These are phyloP conservation scores for Fusarium xyrophilum DNA, from an alignment of 2,329 filamentous ascomycete species.

Conservation along the genomic window DNA sequence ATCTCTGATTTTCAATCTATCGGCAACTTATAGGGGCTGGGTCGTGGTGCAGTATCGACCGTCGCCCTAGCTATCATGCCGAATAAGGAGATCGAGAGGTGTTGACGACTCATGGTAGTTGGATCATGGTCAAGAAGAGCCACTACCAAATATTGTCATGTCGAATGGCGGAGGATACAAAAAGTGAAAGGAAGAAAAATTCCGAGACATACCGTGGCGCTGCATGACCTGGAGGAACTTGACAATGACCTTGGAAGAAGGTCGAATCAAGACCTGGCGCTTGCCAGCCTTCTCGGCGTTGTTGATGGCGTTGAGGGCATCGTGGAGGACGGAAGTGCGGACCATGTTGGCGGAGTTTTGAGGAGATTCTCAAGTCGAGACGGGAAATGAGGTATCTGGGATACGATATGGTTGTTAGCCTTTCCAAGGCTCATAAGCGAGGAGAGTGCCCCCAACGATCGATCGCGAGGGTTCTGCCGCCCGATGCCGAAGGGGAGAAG, in stretches of 20 bases:
- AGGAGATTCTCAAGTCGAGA: conserved; percentile 81
- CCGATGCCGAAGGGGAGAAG: conserved; percentile 69
- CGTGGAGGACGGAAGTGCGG: conserved; percentile 98
- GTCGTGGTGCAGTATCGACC: conserved; percentile 80
- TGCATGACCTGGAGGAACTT: conserved; percentile 99
- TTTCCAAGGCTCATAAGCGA: conserved; percentile 64
- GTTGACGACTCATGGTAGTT: conserved; percentile 6
- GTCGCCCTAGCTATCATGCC: conserved; percentile 99
- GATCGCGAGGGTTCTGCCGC: conserved; percentile 73
- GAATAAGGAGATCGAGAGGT: conserved; percentile 56
- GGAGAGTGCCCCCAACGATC: conserved; percentile 70
- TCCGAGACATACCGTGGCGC: conserved; percentile 85
- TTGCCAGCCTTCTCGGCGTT: conserved; percentile 99
- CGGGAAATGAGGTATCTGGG: conserved; percentile 71
- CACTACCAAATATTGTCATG: background rate
- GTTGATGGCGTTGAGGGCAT: conserved; percentile 99
- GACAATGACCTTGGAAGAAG: conserved; percentile 98
- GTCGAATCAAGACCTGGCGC: conserved; percentile 98
- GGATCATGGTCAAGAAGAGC: conserved; percentile 6
- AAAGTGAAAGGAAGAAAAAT: background rate
- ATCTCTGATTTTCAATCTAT: conserved; percentile 87
- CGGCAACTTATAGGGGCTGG: conserved; percentile 99
- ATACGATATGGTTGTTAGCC: conserved; percentile 60
- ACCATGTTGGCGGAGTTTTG: conserved; percentile 85
- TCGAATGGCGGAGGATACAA: background rate